A percentile compares a stretch with the other conserved stretches of the same genome.
These are phyloP conservation scores for Malania oleifera DNA, from an alignment of 164 flowering plant genomes.

Conservation along the genomic window DNA sequence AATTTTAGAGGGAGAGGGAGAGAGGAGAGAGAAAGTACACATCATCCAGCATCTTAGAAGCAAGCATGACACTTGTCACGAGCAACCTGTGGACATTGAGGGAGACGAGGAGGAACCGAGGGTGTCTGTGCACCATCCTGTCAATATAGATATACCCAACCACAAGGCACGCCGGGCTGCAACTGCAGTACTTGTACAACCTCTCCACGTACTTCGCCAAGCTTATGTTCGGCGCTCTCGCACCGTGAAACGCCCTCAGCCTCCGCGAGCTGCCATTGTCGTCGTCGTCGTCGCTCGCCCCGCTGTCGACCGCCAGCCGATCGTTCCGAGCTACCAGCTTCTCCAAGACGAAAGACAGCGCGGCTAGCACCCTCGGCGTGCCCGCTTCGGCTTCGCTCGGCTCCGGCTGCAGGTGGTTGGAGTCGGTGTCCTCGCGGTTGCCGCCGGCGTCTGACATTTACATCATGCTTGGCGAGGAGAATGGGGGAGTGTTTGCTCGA, in stretches of 20 bases:
- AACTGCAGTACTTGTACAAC: conserved; percentile 73
- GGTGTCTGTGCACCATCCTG: conserved; percentile 66
- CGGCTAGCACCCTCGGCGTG: conserved; percentile 55
- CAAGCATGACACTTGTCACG: conserved; percentile 83
- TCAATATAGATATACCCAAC: conserved; percentile 84
- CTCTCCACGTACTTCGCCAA: conserved; percentile 80
- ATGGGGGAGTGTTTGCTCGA: no score
- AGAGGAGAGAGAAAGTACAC: conserved; percentile 42
- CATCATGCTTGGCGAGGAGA: no score
- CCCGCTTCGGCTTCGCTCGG: conserved; percentile 11
- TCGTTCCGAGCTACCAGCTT: conserved; percentile 79
- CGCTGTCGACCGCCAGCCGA: conserved; percentile 17
- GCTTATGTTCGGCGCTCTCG: conserved; percentile 75
- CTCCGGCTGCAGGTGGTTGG: conserved; percentile 19
- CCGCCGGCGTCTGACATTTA: conserved; percentile 34
- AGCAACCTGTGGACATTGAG: conserved; percentile 84
- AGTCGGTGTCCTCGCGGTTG: conserved; percentile 7
- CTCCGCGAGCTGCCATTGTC: conserved; percentile 14
- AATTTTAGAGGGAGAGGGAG: not conserved
- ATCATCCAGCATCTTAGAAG: conserved; percentile 91
- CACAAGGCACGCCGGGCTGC: conserved; percentile 93
- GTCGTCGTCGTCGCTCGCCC: conserved; percentile 4
- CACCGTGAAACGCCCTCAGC: conserved; percentile 69
- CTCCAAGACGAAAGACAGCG: conserved; percentile 56
- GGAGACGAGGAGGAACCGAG: conserved; percentile 65